phyloP scores from a whole-genome alignment of 805 yeast species.

The Candida saitoana region DNA sequence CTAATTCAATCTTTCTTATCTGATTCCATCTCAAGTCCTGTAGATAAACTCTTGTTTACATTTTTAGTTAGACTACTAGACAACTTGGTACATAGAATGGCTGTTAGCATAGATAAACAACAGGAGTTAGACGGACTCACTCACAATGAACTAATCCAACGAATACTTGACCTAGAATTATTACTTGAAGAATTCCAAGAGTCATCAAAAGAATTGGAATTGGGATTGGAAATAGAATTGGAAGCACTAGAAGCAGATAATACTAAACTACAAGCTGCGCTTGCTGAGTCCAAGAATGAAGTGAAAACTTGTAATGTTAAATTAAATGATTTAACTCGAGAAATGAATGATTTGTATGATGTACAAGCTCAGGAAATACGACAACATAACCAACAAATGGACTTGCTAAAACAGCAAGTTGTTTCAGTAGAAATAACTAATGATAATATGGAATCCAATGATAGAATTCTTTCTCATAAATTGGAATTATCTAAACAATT shows the following conservation, averaged over 20 bases:
- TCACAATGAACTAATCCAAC: constrained; percentile 8
- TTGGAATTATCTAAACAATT: constrained; percentile 32
- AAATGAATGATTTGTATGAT: constrained; percentile 16
- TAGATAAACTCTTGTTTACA: too few relatives aligned
- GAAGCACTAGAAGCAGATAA: constrained; percentile 28
- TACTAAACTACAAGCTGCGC: constrained; percentile 12
- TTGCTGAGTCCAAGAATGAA: constrained; percentile 8
- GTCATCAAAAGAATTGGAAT: constrained; percentile 42
- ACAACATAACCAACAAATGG: constrained; percentile 17
- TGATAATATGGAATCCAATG: constrained; percentile 37
- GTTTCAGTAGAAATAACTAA: constrained; percentile 42
- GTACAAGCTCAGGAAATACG: constrained; percentile 19
- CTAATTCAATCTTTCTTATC: too few relatives aligned
- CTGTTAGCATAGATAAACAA: too few relatives aligned
- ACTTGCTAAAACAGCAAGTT: constrained; percentile 24
- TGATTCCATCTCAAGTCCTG: too few relatives aligned
- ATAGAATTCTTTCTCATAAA: constrained; percentile 31
- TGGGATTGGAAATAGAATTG: constrained; percentile 42
- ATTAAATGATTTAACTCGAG: constrained; percentile 12
- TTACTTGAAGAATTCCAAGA: constrained; percentile 41
- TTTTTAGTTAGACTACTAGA: too few relatives aligned
- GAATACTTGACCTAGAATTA: constrained; percentile 31
- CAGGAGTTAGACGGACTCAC: constrained; percentile 1
- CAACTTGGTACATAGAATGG: too few relatives aligned
- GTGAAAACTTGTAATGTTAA: constrained; percentile 1